Percentiles rank a stretch among this genome's conserved stretches.
These are phyloP conservation scores for Microbotryomycetes sp. DNA, from an alignment of 1,284 basidiomycete genomes.

Conservation along the genomic window DNA sequence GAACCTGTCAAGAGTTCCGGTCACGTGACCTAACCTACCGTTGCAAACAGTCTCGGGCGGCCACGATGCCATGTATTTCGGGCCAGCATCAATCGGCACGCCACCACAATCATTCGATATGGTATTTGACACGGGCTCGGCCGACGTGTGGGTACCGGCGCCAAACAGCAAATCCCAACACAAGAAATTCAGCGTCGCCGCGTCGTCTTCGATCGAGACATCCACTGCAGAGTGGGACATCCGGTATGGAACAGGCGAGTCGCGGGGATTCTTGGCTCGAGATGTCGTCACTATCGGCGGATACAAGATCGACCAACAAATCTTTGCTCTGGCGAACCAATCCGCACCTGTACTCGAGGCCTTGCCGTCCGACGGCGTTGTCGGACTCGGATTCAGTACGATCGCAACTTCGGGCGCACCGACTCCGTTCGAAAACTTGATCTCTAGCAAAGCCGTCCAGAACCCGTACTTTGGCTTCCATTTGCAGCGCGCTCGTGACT, in stretches of 20 bases:
- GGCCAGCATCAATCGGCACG: slow-evolving; percentile 18
- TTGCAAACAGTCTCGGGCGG: slow-evolving; percentile 21
- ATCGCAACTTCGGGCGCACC: slow-evolving; percentile 30
- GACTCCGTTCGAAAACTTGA: slow-evolving; percentile 29
- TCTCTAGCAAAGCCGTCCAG: slow-evolving; percentile 12
- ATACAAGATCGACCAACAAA: slow-evolving; percentile 13
- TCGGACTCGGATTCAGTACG: slow-evolving; percentile 26
- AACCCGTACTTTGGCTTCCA: slow-evolving; percentile 24
- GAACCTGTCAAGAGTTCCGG: not conserved
- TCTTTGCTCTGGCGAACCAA: slow-evolving; percentile 28
- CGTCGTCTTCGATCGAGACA: slow-evolving; percentile 12
- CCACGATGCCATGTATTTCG: slow-evolving; percentile 27
- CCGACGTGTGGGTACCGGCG: slow-evolving; percentile 25
- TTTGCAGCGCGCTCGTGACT: slow-evolving; percentile 22
- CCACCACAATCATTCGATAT: slow-evolving; percentile 18
- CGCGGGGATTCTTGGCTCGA: slow-evolving; percentile 20
- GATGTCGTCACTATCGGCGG: slow-evolving; percentile 23
- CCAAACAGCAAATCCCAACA: slow-evolving; percentile 15
- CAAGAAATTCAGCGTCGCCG: slow-evolving; percentile 9
- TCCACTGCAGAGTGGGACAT: slow-evolving; percentile 27
- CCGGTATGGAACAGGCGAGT: slow-evolving; percentile 18
- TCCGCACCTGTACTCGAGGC: slow-evolving; percentile 17
- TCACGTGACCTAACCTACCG: not conserved
- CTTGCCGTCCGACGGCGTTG: slow-evolving; percentile 10
- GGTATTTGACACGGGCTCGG: slow-evolving; percentile 23